Conservation (phyloP, 75 land plant genomes). For the Azolla pinnata region DNA sequence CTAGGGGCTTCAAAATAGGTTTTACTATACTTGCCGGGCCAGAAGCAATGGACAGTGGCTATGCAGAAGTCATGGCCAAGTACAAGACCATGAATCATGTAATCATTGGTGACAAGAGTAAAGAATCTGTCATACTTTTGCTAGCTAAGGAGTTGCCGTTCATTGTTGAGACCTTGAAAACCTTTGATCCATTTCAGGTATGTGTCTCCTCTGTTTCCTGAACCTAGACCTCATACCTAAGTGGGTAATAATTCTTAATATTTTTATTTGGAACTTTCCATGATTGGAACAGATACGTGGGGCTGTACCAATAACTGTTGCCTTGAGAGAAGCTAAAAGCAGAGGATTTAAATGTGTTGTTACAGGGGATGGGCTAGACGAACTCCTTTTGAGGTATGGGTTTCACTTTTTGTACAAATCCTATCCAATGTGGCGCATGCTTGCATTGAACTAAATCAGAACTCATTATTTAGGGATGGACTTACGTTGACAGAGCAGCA, state of each 20-base stretch:
- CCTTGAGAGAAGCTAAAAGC: slow-evolving; percentile 3
- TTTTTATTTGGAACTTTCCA: no score
- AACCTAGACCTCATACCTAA: no score
- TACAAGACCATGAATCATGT: neutral
- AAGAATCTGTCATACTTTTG: neutral
- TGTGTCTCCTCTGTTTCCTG: neutral
- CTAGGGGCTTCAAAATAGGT: neutral
- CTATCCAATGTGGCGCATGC: neutral
- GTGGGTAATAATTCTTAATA: no score
- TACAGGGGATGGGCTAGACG: neutral
- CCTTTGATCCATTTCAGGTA: slow-evolving; percentile 3
- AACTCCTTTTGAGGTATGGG: neutral
- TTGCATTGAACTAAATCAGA: no score
- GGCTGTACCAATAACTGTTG: neutral
- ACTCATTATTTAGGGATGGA: no score
- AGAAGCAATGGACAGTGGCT: neutral
- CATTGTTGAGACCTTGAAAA: slow-evolving; percentile 1
- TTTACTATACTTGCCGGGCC: neutral
- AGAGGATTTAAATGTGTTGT: neutral
- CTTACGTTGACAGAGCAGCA: neutral
- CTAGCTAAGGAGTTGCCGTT: neutral
- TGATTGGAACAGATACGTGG: neutral
- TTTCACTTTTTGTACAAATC: neutral
- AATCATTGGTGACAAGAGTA: neutral
- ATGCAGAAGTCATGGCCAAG: neutral